Evolutionary conservation across 495 filamentous ascomycete genomes (phyloP).

Genomic region (Trichodelitschia bisporula): DNA sequence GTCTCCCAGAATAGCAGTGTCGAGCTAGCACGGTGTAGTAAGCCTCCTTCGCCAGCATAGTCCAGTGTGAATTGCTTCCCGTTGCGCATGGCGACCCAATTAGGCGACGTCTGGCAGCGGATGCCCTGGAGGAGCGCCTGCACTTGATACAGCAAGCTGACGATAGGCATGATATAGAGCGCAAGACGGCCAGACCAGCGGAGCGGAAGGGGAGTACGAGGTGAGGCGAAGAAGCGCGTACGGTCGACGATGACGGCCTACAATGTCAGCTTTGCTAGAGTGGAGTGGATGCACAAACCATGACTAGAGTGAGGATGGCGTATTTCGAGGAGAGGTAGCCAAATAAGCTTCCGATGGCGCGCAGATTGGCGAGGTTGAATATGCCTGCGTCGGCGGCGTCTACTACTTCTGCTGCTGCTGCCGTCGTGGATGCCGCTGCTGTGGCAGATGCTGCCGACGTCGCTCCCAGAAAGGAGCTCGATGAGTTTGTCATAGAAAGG

Average conservation of each 20-base stretch:
- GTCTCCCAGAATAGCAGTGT: constrained; percentile 39
- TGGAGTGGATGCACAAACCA: constrained; percentile 22
- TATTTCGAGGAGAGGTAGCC: constrained; percentile 82
- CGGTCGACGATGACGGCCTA: constrained; percentile 29
- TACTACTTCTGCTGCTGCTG: constrained; percentile 7
- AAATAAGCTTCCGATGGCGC: constrained; percentile 66
- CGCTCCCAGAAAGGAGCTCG: constrained; percentile 11
- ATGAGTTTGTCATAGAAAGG: constrained; percentile 12
- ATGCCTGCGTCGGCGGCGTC: constrained; percentile 4
- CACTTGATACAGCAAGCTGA: constrained; percentile 46
- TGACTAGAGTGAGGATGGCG: constrained; percentile 66
- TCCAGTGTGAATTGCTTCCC: constrained; percentile 48
- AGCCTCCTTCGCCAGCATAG: constrained; percentile 43
- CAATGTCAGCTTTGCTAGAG: not conserved
- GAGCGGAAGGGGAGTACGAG: constrained; percentile 47
- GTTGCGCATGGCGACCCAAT: constrained; percentile 48
- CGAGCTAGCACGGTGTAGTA: constrained; percentile 43
- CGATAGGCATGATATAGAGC: constrained; percentile 51
- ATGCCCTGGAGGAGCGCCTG: constrained; percentile 53
- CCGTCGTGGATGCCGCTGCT: constrained; percentile 11
- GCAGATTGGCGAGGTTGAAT: constrained; percentile 16
- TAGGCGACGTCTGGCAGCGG: constrained; percentile 72
- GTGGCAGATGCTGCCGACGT: constrained; percentile 14
- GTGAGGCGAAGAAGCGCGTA: constrained; percentile 78
- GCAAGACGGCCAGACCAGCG: constrained; percentile 44